Evolutionary conservation across 768 basidiomycete species (phyloP).

Genomic region (Daedalea quercina): DNA sequence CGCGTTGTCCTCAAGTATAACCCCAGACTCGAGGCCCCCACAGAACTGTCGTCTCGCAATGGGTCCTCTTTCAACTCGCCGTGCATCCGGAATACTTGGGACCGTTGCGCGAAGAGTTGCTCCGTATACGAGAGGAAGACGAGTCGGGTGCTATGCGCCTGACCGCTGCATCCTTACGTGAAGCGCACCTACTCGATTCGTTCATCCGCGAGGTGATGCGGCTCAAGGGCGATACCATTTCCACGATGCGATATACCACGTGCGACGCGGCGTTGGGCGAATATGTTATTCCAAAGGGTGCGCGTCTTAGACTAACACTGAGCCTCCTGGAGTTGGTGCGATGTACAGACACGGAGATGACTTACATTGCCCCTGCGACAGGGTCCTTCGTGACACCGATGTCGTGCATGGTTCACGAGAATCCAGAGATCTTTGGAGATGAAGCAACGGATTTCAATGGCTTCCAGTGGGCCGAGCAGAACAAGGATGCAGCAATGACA

Average conservation of each 20-base stretch:
- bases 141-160: conserved; percentile 17
- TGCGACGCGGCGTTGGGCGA: conserved; percentile 19
- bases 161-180: conserved; percentile 23
- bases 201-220: conserved; percentile 33
- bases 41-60: conserved; percentile 28
- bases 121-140: conserved; percentile 17
- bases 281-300: conserved; percentile 27
- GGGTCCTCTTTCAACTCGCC: conserved; percentile 27
- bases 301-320: neutral
- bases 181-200: conserved; percentile 23
- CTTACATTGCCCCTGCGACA: neutral
- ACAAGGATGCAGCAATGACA: conserved; percentile 24
- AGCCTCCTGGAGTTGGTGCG: neutral
- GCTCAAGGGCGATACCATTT: conserved; percentile 29
- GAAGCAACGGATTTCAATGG: conserved; percentile 22
- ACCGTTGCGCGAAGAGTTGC: conserved; percentile 23
- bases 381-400: conserved; percentile 25
- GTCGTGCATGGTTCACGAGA: conserved; percentile 24
- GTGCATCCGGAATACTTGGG: conserved; percentile 23
- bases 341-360: neutral
- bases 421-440: conserved; percentile 18
- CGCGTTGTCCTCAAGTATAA: neutral
- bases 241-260: conserved; percentile 22
- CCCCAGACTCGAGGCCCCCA: neutral
- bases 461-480: conserved; percentile 23